A percentile compares a stretch with the other conserved stretches of the same genome.
Evolutionary conservation across 192 early-diverging fungal species (phyloP).

Genomic region (Diversispora epigaea): DNA sequence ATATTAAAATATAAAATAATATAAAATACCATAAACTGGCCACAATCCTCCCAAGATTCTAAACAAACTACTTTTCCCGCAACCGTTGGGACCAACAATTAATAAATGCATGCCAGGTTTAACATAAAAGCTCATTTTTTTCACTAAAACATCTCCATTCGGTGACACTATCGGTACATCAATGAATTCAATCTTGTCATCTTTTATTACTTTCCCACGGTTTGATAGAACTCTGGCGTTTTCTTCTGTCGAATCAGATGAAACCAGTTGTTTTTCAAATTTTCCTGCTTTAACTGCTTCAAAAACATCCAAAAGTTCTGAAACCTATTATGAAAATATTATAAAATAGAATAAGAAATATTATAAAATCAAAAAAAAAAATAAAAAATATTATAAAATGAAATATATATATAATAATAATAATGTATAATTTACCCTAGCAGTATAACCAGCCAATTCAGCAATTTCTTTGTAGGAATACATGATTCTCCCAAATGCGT

Average conservation of each 20-base stretch:
- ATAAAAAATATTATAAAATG: neutral
- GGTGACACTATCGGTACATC: slow-evolving; percentile 94
- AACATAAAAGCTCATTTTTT: slow-evolving; percentile 82
- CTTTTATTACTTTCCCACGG: slow-evolving; percentile 67
- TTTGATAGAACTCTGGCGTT: slow-evolving; percentile 58
- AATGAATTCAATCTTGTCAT: slow-evolving; percentile 82
- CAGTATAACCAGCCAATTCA: slow-evolving; percentile 93
- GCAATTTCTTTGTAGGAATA: slow-evolving; percentile 94
- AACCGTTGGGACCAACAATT: slow-evolving; percentile 94
- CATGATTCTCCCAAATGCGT: slow-evolving; percentile 84
- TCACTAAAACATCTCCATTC: slow-evolving; percentile 90
- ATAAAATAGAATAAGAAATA: neutral
- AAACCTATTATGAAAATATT: slow-evolving; percentile 44
- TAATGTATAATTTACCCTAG: slow-evolving; percentile 56
- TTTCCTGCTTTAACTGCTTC: slow-evolving; percentile 81
- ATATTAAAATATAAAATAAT: neutral
- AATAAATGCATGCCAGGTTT: slow-evolving; percentile 88
- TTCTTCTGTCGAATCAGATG: slow-evolving; percentile 52
- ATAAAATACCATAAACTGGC: slow-evolving; percentile 81
- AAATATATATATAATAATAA: neutral
- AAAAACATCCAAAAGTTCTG: slow-evolving; percentile 81
- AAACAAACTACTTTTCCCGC: slow-evolving; percentile 92
- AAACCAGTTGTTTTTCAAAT: slow-evolving; percentile 72
- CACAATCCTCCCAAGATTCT: slow-evolving; percentile 94
- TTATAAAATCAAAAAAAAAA: neutral